Evolutionary conservation across 1,139 yeast species (phyloP), one percentile per base, ranked within the genome.

Genomic region (Scheffersomyces parashehatae): DNA sequence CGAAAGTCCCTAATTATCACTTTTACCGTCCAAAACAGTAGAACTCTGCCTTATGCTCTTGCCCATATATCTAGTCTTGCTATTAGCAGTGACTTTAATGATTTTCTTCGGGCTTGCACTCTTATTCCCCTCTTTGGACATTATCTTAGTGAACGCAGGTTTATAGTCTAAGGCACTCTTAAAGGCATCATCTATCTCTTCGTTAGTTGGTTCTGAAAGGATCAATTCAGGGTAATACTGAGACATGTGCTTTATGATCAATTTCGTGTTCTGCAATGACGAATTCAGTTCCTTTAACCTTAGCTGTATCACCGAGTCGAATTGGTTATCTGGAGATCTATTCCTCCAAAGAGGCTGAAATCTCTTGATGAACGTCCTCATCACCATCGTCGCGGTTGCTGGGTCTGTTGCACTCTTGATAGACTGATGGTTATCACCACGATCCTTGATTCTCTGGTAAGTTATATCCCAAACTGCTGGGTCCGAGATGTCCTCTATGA

Each of bases 401-500:
- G 61, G 62, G 48, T 81, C 77, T 1, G 72, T 59, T 0, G 63
- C 62, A 3, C 74, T 75, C 52, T 84, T 83, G 39, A 95, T 87
- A 0, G 95, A 81, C 61, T 90, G 97, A 59, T 95, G 99, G 53
- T 88, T 86, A 58, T 89, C 95, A 1, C 97, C 98, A 53, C 99
- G 75, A 1, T 59, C 58, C 5, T 73, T 44, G 0, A 93, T 85
- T 49, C 98, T 73, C 0, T 70, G 60, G 10, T 68, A 64, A 0
- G 97, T 88, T 1, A 84, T 50, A 2, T 68, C 52, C 79, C 82
- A 74, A 3, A 79, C 50, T 6, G 67, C 56, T 9, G 68, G 56
- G 15, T 54, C 54, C 20, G 53, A 49, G 3, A 49, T 37, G 8
- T 57, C 54, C 2, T 78, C 71, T n/a, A 83, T 61, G 58, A 88